phyloP scores from a whole-genome alignment of 495 filamentous ascomycete genomes.

The Penicillium alfredii region DNA sequence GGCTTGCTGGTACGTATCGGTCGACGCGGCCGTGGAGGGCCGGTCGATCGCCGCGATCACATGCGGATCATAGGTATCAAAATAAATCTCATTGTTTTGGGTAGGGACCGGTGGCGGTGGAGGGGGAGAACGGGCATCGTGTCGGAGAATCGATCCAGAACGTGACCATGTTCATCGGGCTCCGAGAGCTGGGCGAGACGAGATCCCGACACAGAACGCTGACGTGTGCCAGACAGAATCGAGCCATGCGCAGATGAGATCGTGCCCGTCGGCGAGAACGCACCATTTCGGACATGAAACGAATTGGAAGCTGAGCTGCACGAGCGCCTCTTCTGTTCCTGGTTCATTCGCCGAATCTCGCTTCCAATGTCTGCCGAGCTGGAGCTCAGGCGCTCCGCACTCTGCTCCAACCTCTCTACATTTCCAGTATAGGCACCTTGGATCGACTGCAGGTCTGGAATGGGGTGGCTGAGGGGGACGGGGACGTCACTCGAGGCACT shows the following conservation, averaged over 20 bases:
- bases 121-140: constrained; percentile 18
- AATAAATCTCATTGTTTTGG: constrained; percentile 10
- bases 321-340: constrained; percentile 61
- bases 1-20: constrained; percentile 64
- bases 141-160: constrained; percentile 17
- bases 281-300: constrained; percentile 65
- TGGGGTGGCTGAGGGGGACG: constrained; percentile 64
- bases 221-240: constrained; percentile 47
- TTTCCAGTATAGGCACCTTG: constrained; percentile 71
- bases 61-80: constrained; percentile 17
- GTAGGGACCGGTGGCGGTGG: constrained; percentile 24
- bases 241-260: constrained; percentile 62
- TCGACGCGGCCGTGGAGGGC: constrained; percentile 52
- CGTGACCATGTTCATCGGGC: constrained; percentile 41
- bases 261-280: constrained; percentile 64
- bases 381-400: constrained; percentile 73
- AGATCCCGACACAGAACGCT: constrained; percentile 54
- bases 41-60: constrained; percentile 23
- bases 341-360: constrained; percentile 73
- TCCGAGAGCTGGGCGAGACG: constrained; percentile 49
- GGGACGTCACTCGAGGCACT: constrained; percentile 55
- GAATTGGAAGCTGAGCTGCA: constrained; percentile 52
- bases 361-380: constrained; percentile 72
- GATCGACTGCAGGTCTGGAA: constrained; percentile 65
- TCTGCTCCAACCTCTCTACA: constrained; percentile 75